Conservation (phyloP, 805 yeast genomes). For the Wickerhamomyces bisporus region DNA sequence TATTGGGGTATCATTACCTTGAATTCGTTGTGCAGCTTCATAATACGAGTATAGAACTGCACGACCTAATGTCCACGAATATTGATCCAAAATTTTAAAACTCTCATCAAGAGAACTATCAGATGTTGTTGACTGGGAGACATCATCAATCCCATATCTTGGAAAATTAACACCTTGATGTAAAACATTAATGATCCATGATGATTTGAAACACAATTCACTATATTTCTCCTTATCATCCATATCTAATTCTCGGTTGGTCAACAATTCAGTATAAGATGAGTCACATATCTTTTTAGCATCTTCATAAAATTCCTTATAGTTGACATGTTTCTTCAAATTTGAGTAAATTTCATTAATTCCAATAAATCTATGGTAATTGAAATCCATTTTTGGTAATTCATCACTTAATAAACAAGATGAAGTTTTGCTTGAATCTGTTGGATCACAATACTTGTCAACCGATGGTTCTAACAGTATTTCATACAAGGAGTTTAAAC, state of each 20-base stretch:
- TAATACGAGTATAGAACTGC: constrained; percentile 59
- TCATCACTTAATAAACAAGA: constrained; percentile 49
- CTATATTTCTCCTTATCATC: constrained; percentile 40
- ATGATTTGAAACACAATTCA: constrained; percentile 55
- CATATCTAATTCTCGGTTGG: constrained; percentile 18
- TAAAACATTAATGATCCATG: constrained; percentile 49
- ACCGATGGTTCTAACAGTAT: constrained; percentile 28
- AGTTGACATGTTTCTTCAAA: constrained; percentile 39
- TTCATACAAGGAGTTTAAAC: constrained; percentile 43
- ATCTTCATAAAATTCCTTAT: constrained; percentile 33
- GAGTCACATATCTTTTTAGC: constrained; percentile 43
- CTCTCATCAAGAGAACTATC: constrained; percentile 22
- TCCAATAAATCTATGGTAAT: constrained; percentile 52
- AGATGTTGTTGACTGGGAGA: constrained; percentile 15
- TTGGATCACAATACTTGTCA: constrained; percentile 20
- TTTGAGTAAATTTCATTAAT: constrained; percentile 69
- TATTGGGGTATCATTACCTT: constrained; percentile 11
- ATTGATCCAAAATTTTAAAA: constrained; percentile 40
- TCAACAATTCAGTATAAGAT: constrained; percentile 11
- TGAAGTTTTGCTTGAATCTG: constrained; percentile 20
- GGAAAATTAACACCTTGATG: constrained; percentile 32
- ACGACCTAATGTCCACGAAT: constrained; percentile 54
- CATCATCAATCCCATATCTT: constrained; percentile 38
- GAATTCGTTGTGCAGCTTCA: constrained; percentile 33
- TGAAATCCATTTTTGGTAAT: constrained; percentile 54